Evolutionary conservation across 2,329 filamentous ascomycete species (phyloP).

Genomic region (Beauveria sp.): DNA sequence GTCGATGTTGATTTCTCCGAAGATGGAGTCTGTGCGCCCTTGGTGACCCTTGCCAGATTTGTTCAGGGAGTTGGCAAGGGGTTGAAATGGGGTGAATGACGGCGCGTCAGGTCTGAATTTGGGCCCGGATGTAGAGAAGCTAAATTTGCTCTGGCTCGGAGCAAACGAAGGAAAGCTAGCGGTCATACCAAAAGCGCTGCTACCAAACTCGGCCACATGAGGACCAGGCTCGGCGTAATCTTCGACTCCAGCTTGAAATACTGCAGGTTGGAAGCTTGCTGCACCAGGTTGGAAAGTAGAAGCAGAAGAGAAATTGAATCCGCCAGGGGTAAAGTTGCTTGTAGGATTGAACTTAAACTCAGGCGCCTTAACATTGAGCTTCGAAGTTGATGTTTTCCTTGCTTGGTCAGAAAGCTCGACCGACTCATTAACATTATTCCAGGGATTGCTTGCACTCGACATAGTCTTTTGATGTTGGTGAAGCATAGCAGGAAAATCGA

Average conservation of each 20-base stretch:
- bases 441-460: slow-evolving; percentile 55
- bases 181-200: slow-evolving; percentile 52
- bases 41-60: slow-evolving; percentile 30
- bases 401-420: slow-evolving; percentile 31
- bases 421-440: slow-evolving; percentile 39
- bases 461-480: slow-evolving; percentile 46
- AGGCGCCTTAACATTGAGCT: slow-evolving; percentile 80
- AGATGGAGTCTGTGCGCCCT: slow-evolving; percentile 48
- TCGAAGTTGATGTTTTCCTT: slow-evolving; percentile 60
- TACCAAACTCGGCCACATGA: slow-evolving; percentile 25
- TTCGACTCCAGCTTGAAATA: slow-evolving; percentile 31
- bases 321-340: slow-evolving; percentile 41
- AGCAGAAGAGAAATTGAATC: slow-evolving; percentile 40
- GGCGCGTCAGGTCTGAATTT: slow-evolving; percentile 72
- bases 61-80: slow-evolving; percentile 39
- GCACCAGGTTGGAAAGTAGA: slow-evolving; percentile 5
- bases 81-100: slow-evolving; percentile 58
- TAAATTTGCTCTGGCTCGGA: slow-evolving; percentile 58
- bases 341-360: slow-evolving; percentile 73
- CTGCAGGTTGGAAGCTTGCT: slow-evolving; percentile 26
- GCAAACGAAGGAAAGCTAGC: slow-evolving; percentile 64
- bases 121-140: slow-evolving; percentile 57
- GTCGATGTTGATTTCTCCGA: slow-evolving; percentile 60
- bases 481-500: slow-evolving; percentile 38
- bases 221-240: slow-evolving; percentile 15